phyloP scores from a whole-genome alignment of 208 protist genomes.

The Leishmania gerbilli region DNA sequence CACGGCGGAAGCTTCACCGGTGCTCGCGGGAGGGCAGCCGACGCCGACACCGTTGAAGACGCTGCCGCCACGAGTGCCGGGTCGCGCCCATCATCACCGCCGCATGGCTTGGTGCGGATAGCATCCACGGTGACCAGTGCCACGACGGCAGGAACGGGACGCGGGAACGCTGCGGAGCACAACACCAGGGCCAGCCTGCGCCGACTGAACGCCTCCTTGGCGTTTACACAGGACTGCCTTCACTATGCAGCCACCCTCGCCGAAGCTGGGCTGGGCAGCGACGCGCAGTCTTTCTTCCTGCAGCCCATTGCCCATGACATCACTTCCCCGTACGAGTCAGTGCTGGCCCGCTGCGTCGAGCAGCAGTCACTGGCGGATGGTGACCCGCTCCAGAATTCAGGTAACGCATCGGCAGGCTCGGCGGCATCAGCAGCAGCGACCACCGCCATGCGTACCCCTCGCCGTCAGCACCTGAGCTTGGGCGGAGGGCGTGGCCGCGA shows the following conservation, averaged over 20 bases:
- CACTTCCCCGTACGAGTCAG: conserved; percentile 17
- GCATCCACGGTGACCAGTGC: background rate
- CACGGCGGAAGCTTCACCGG: background rate
- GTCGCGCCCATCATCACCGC: background rate
- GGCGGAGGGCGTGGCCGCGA: conserved; percentile 5
- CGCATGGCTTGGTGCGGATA: background rate
- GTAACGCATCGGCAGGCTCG: background rate
- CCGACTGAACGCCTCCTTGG: conserved; percentile 24
- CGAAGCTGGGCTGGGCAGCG: conserved; percentile 23
- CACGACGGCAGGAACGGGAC: background rate
- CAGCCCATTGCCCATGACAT: conserved; percentile 30
- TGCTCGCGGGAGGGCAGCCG: background rate
- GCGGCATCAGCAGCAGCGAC: background rate
- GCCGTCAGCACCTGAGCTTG: background rate
- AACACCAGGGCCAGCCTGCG: conserved; percentile 14
- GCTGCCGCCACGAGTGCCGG: background rate
- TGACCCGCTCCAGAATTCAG: background rate
- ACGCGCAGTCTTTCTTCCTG: conserved; percentile 30
- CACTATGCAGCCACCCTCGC: conserved; percentile 23
- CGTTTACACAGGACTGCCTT: conserved; percentile 25
- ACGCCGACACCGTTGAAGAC: background rate
- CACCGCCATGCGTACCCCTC: background rate
- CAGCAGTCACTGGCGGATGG: background rate
- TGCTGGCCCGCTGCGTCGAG: conserved; percentile 29
- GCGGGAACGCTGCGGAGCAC: background rate